Evolutionary conservation across 1,139 yeast species (phyloP).

Genomic region (Neolecta irregularis): DNA sequence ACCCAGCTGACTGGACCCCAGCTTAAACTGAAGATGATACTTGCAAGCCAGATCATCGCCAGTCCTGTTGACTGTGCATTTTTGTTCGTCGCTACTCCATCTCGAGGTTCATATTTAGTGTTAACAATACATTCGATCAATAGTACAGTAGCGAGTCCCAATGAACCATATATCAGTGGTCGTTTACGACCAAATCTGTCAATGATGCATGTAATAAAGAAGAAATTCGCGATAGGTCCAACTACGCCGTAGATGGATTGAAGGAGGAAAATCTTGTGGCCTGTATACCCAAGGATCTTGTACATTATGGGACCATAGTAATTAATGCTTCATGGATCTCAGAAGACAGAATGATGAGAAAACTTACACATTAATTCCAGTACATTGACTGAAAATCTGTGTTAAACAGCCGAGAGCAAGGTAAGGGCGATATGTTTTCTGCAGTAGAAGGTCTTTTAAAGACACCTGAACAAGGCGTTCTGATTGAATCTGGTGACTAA

Average conservation of each 20-base stretch:
- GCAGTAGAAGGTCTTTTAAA: slow-evolving; percentile 9
- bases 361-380: slow-evolving; percentile 56
- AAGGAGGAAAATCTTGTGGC: slow-evolving; percentile 29
- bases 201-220: slow-evolving; percentile 55
- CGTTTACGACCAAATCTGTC: slow-evolving; percentile 48
- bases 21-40: slow-evolving; percentile 6
- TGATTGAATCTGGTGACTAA: slow-evolving; percentile 29
- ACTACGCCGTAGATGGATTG: slow-evolving; percentile 15
- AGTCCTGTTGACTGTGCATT: slow-evolving; percentile 9
- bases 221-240: slow-evolving; percentile 17
- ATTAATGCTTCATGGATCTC: no score
- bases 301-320: slow-evolving; percentile 58
- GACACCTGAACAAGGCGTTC: slow-evolving; percentile 27
- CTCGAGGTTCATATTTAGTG: slow-evolving; percentile 5
- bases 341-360: no score
- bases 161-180: slow-evolving; percentile 48
- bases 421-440: slow-evolving; percentile 7
- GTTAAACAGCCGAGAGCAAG: slow-evolving; percentile 26
- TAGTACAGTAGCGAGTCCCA: slow-evolving; percentile 47
- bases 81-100: no score
- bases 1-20: slow-evolving; percentile 11
- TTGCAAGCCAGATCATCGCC: slow-evolving; percentile 6
- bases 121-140: slow-evolving; percentile 26
- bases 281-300: slow-evolving; percentile 33
- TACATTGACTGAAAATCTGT: slow-evolving; percentile 52